Evolutionary conservation across 225 moss, liverwort and hornwort genomes (phyloP), one percentile per base, ranked within the genome.

Genomic region (Lunularia cruciata): DNA sequence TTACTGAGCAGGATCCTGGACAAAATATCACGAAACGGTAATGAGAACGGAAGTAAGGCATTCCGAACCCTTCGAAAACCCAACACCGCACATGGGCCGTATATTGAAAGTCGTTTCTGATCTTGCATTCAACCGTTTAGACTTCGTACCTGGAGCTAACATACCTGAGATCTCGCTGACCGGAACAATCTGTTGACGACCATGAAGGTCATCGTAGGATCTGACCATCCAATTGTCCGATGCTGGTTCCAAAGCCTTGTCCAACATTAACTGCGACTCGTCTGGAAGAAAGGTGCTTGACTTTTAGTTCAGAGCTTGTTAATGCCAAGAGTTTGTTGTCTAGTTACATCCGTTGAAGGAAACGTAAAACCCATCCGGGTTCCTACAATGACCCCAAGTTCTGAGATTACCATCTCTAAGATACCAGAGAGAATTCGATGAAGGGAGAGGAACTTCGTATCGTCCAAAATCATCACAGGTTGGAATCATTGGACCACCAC

Each of bases 401-500:
- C 16, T 46, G 3, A 19, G 35, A 69, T 38, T 63, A 83, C 83
- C 83, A 34, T 64, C 69, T 47, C 69, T 71, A 14, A 82, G 43
- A 28, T 76, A 79, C 83, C 83, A 83, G 0, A 75, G 59, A 32
- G 80, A 69, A 53, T 49, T 65, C 3, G 80, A 68, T 45, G 78
- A 77, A 26, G 68, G 72, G 15, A 33, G 71, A 15, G 76, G 57
- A 12, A 31, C 57, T 22, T 75, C 82, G 15, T 37, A 63, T 8
- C 47, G 72, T n/a, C 57, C 83, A 7, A 57, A 66, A 9, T 75
- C 82, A 57, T 78, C 71, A 36, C 48, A 67, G 9, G 40, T 43
- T 10, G 70, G 62, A 19, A 75, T 66, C 64, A 65, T 51, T 19
- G 60, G 15, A 23, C 23, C 37, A 47, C 25, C 66, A 35, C 52